Conservation (phyloP, 768 basidiomycete species). For the Tricholoma terreum region DNA sequence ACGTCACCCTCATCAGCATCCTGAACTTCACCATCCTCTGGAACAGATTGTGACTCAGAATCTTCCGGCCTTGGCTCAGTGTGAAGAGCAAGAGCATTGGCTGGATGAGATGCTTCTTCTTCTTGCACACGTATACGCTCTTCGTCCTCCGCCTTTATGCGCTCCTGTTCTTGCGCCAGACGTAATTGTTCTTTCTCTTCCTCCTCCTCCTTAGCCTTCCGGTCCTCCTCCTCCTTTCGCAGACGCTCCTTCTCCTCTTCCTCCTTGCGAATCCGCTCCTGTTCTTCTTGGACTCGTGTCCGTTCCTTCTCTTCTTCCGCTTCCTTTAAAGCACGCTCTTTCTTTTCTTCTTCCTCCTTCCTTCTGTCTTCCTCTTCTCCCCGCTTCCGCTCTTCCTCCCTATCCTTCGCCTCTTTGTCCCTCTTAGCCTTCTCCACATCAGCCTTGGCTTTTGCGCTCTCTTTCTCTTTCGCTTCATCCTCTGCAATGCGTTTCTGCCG, state of each 20-base stretch:
- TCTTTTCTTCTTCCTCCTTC: slow-evolving; percentile 26
- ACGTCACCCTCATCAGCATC: slow-evolving; percentile 39
- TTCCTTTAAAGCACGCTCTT: slow-evolving; percentile 31
- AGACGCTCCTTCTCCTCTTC: slow-evolving; percentile 27
- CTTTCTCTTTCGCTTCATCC: slow-evolving; percentile 43
- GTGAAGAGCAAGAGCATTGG: slow-evolving; percentile 35
- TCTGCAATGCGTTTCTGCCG: slow-evolving; percentile 43
- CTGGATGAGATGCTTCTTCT: slow-evolving; percentile 35
- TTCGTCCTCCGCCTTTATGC: slow-evolving; percentile 36
- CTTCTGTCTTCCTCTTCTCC: slow-evolving; percentile 28
- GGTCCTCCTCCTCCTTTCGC: slow-evolving; percentile 25
- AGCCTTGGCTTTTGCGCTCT: slow-evolving; percentile 36
- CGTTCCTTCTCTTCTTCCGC: slow-evolving; percentile 25
- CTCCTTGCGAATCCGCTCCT: slow-evolving; percentile 37
- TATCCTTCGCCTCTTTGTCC: slow-evolving; percentile 42
- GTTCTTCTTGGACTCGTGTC: slow-evolving; percentile 48
- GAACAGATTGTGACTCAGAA: slow-evolving; percentile 20
- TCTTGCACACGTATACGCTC: slow-evolving; percentile 30
- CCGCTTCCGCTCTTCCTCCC: slow-evolving; percentile 33
- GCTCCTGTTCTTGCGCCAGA: slow-evolving; percentile 32
- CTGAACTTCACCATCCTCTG: slow-evolving; percentile 29
- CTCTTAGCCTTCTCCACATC: slow-evolving; percentile 40
- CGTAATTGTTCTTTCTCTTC: slow-evolving; percentile 48
- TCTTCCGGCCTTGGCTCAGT: slow-evolving; percentile 33
- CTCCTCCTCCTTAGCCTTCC: slow-evolving; percentile 46